Base-by-base conservation (phyloP, 768 basidiomycete species). In the Boletus vermiculosoides region DNA sequence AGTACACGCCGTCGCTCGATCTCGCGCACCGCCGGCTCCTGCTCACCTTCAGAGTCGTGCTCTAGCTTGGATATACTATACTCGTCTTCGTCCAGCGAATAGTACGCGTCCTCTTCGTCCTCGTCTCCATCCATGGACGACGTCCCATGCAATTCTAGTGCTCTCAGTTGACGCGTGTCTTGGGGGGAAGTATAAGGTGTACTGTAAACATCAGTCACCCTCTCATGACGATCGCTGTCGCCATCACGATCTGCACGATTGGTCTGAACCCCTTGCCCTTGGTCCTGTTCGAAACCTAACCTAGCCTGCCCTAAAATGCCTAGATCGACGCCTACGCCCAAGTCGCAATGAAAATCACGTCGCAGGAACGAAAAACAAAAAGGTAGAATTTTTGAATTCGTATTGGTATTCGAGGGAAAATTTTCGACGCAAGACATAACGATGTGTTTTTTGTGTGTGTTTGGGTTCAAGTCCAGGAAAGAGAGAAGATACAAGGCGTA, bases 1-100 rank as follows among this genome's bases (percentile, higher is more conserved):
- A 98, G 76, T 8, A 97, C 92, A 20, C 87, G 80, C 62, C 84
- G 84, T 22, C 92, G 79, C 67, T 96, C 94, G 18, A 80, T 73
- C 55, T 86, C 92, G 31, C 91, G 83, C 18, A 83, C 81, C 50
- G 78, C 78, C 12, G 75, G 76, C 52, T 86, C 83, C 18, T 4
- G 54, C 42, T 80, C 78, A 36, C 61, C 64, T 51, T 67, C 66
- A 25, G 47, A 46, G 13, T 31, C 53, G 39, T 37, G 13, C 10
- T 40, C 51, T 37, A 42, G 44, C 39, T 45, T 54, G 11, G 57
- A 63, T 8, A 10, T 28, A 28, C 55, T 70, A 16, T 63, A 68
- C 13, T 71, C 74, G 5, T 63, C 67, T 9, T 71, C 63, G 40
- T 67, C 66, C 16, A 71, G 52, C 10, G 70, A 71, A 31, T 65